These are phyloP conservation scores for Talaromyces stipitatus DNA, from an alignment of 495 filamentous ascomycete species.

Conservation along the genomic window DNA sequence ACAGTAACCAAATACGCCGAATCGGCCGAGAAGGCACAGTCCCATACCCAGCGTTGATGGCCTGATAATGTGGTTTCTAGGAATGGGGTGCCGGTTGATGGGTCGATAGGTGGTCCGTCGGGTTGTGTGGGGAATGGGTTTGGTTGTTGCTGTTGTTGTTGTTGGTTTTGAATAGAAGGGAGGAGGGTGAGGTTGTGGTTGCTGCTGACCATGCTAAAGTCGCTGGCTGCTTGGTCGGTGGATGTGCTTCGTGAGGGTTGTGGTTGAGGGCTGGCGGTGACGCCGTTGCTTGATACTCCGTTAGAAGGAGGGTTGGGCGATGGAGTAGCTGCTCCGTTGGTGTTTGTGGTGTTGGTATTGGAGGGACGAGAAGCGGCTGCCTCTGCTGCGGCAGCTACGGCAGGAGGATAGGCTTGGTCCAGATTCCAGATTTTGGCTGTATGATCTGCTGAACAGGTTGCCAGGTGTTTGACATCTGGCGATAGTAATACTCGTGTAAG, in stretches of 20 bases:
- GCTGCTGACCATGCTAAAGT: slow-evolving; percentile 9
- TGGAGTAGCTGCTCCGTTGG: slow-evolving; percentile 7
- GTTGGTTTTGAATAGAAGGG: not conserved
- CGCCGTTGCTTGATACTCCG: not conserved
- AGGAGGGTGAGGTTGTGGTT: not conserved
- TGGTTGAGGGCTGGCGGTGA: not conserved
- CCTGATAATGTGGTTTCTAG: slow-evolving; percentile 86
- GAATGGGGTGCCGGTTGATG: slow-evolving; percentile 51
- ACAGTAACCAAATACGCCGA: slow-evolving; percentile 97
- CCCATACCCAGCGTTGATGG: slow-evolving; percentile 99
- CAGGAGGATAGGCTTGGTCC: slow-evolving; percentile 44
- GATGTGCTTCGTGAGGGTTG: not conserved
- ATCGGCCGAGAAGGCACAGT: slow-evolving; percentile 96
- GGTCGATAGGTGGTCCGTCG: slow-evolving; percentile 39
- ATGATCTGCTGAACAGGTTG: slow-evolving; percentile 95
- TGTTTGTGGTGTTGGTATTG: slow-evolving; percentile 14
- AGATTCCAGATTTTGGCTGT: slow-evolving; percentile 97
- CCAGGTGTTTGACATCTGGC: slow-evolving; percentile 93
- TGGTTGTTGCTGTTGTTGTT: slow-evolving; percentile 15
- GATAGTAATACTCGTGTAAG: slow-evolving; percentile 94
- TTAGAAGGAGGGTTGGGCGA: not conserved
- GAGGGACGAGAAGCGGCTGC: slow-evolving; percentile 13
- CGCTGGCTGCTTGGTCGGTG: slow-evolving; percentile 5
- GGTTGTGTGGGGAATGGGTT: slow-evolving; percentile 32
- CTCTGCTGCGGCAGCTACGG: slow-evolving; percentile 27